phyloP scores from a whole-genome alignment of 2,329 filamentous ascomycete genomes.

The Juglanconis sp. region DNA sequence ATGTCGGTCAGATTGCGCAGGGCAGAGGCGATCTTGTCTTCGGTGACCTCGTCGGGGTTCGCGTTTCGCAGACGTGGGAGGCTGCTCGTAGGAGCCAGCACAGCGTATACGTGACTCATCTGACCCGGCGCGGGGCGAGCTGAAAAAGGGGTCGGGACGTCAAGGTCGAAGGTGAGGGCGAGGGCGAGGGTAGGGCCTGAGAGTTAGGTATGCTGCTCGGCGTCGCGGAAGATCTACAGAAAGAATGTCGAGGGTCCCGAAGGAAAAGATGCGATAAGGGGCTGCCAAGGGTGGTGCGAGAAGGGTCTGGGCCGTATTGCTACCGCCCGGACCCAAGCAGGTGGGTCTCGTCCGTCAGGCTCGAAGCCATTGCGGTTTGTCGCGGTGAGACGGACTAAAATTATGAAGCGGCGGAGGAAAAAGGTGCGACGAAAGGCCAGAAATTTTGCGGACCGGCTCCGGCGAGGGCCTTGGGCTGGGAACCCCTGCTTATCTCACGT shows the following conservation, averaged over 20 bases:
- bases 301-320: not conserved
- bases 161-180: not conserved
- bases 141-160: not conserved
- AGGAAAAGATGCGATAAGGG: not conserved
- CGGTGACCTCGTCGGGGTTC: conserved; percentile 1
- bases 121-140: too few relatives aligned
- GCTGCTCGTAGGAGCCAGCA: conserved; percentile 15
- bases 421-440: too few relatives aligned
- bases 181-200: not conserved
- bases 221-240: not conserved
- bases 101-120: conserved; percentile 7
- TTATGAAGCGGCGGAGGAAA: too few relatives aligned
- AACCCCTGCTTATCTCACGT: too few relatives aligned
- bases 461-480: too few relatives aligned
- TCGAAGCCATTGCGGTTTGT: not conserved
- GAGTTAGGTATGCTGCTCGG: not conserved
- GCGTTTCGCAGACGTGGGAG: conserved; percentile 13
- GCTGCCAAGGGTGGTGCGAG: not conserved
- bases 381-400: not conserved
- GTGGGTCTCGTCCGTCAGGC: not conserved
- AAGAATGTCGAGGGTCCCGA: not conserved
- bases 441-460: too few relatives aligned
- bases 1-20: conserved; percentile 15
- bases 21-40: conserved; percentile 10
- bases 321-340: not conserved